Base-by-base conservation (phyloP, 306 rosid genomes). In the Rosa persica region DNA sequence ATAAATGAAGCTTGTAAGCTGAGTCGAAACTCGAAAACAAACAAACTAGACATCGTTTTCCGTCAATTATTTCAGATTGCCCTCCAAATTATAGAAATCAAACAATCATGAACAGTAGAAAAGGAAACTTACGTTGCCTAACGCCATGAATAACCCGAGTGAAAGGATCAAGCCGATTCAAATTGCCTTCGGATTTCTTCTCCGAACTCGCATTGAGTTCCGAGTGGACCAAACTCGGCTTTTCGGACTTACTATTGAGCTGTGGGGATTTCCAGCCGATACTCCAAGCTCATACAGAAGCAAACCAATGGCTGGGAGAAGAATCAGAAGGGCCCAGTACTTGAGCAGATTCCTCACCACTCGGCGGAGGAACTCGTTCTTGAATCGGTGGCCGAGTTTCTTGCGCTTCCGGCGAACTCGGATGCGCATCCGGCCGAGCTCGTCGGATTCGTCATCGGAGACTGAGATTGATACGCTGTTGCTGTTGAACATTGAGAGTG, bases 381-480 rank as follows among this genome's bases (percentile, higher is more conserved):
- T 84, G 57, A 62, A 69, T 76, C 84, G 84, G 80, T 87, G 77
- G 27, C 79, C 71, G 70, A 82, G 80, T 81, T 89, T 95, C 91
- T 81, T 89, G 47, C 93, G 97, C 83, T 93, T 93, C 72, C 92
- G 85, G 13, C 97, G 90, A 39, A 85, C 90, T 34, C 93, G 96
- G 68, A 74, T 87, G 13, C 98, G 95, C 87, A 82, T 82, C 49
- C 96, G 88, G 73, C 90, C 91, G 71, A 83, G 87, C n/a, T 95
- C 98, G 69, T 92, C 96, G 60, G 86, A 9, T n/a, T 95, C 98
- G 10, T 91, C 92, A 70, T 89, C 98, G 46, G 96, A 83, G 72
- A 94, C 79, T 12, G 90, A 20, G 85, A 95, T 89, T 51, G 97
- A 78, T 22, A 92, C 58, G 69, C 78, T 84, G 83, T 79, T 86